A percentile compares a stretch with the other conserved stretches of the same genome.
phyloP scores from a whole-genome alignment of 2,329 filamentous ascomycete genomes.

The Periconia macrospinosa region DNA sequence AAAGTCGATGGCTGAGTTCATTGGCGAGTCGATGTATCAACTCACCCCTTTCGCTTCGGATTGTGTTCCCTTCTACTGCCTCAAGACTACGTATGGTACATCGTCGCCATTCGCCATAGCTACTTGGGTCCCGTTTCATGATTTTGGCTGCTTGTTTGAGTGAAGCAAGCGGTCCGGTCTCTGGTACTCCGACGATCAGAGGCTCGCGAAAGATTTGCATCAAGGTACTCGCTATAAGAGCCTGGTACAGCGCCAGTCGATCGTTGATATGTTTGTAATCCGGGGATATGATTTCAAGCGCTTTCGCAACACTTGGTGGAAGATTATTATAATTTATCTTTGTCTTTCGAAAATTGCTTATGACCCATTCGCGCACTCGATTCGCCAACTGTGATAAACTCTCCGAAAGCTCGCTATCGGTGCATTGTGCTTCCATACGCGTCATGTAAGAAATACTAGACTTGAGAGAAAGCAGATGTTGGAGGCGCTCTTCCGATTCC shows the following conservation, averaged over 20 bases:
- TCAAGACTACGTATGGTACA: slow-evolving; percentile 31
- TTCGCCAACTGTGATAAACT: slow-evolving; percentile 65
- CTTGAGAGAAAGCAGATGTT: slow-evolving; percentile 69
- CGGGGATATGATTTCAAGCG: slow-evolving; percentile 20
- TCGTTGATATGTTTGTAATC: slow-evolving; percentile 19
- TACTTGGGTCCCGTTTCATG: slow-evolving; percentile 19
- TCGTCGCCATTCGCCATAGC: slow-evolving; percentile 32
- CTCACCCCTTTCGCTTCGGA: slow-evolving; percentile 11
- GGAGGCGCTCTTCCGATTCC: slow-evolving; percentile 57
- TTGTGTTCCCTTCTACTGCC: slow-evolving; percentile 11
- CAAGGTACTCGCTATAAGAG: slow-evolving; percentile 25
- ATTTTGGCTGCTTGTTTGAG: slow-evolving; percentile 19
- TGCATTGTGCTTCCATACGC: slow-evolving; percentile 60
- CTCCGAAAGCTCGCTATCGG: slow-evolving; percentile 68
- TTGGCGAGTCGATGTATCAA: slow-evolving; percentile 19
- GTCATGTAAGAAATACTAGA: slow-evolving; percentile 71
- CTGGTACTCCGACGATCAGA: slow-evolving; percentile 29
- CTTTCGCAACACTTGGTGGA: slow-evolving; percentile 16
- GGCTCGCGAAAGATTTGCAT: slow-evolving; percentile 33
- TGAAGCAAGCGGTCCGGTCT: slow-evolving; percentile 18
- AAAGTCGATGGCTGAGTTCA: slow-evolving; percentile 25
- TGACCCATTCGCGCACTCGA: slow-evolving; percentile 73
- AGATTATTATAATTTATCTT: slow-evolving; percentile 48
- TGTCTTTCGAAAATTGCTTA: slow-evolving; percentile 67
- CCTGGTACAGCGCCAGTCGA: slow-evolving; percentile 37